phyloP scores from a whole-genome alignment of 106 monocot species.

The Dendrobium catenatum region DNA sequence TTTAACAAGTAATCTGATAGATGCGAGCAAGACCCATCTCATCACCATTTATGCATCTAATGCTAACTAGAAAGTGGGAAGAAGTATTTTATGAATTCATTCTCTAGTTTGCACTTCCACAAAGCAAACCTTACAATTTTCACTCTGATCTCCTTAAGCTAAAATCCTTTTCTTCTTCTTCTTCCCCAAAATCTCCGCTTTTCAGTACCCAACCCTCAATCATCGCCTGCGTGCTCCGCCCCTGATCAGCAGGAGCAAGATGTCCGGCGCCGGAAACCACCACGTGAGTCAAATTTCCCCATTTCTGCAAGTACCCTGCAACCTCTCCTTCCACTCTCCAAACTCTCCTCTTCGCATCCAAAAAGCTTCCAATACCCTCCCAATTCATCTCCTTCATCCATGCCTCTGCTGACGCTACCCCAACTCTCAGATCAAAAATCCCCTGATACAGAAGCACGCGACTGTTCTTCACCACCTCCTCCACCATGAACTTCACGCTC shows the following conservation, averaged over 20 bases:
- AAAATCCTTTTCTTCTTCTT: no score
- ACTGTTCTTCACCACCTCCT: slow-evolving; percentile 37
- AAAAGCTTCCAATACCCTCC: slow-evolving; percentile 54
- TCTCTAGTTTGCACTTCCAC: no score
- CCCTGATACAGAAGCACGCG: slow-evolving; percentile 78
- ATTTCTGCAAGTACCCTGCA: slow-evolving; percentile 71
- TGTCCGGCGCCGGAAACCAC: slow-evolving; percentile 71
- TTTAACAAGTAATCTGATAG: no score
- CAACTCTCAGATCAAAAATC: slow-evolving; percentile 54
- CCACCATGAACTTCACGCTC: slow-evolving; percentile 64
- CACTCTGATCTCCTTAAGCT: no score
- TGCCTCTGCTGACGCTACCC: slow-evolving; percentile 79
- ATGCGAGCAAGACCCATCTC: no score
- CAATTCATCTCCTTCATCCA: slow-evolving; percentile 71
- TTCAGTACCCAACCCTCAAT: slow-evolving; percentile 73
- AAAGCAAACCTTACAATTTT: no score
- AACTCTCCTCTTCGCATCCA: slow-evolving; percentile 50
- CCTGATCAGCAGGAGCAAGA: slow-evolving; percentile 64
- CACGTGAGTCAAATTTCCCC: slow-evolving; percentile 35
- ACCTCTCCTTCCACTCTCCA: slow-evolving; percentile 54
- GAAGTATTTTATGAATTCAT: no score
- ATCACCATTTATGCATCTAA: no score
- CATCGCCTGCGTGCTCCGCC: slow-evolving; percentile 59
- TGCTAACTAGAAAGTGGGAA: no score
- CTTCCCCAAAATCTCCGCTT: no score